These are phyloP conservation scores for Alnus rubra DNA, from an alignment of 306 rosid species.

Conservation along the genomic window DNA sequence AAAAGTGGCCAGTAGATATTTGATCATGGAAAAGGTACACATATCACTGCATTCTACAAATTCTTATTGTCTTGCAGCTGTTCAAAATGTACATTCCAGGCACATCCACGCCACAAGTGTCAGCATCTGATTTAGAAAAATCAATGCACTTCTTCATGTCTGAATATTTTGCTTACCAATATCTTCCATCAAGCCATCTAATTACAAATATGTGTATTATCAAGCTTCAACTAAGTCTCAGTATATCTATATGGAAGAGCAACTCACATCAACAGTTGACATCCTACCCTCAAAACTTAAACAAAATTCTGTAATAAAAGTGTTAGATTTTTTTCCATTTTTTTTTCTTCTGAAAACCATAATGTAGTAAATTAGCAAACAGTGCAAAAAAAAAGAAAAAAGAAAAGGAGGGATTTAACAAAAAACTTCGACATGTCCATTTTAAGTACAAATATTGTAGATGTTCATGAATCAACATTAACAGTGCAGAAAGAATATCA, in stretches of 20 bases:
- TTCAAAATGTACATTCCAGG: neutral
- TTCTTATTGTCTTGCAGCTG: neutral
- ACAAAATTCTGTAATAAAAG: neutral
- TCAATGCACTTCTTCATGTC: neutral
- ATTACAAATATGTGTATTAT: neutral
- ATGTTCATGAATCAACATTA: conserved; percentile 3
- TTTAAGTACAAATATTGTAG: neutral
- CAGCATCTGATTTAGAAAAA: neutral
- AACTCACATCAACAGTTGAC: neutral
- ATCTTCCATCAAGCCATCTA: neutral
- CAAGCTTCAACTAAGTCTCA: neutral
- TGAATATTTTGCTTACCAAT: neutral
- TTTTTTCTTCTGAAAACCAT: neutral
- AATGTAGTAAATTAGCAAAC: neutral
- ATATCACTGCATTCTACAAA: neutral
- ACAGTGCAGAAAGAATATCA: conserved; percentile 8
- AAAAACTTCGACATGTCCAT: neutral
- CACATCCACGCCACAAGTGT: neutral
- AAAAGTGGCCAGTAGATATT: neutral
- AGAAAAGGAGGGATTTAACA: neutral
- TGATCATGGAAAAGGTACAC: neutral
- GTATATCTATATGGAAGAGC: neutral
- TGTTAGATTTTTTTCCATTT: neutral
- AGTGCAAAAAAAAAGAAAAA: neutral
- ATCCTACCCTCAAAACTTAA: neutral